These are phyloP conservation scores for Phaeosphaeria sp. DNA, from an alignment of 2,329 filamentous ascomycete genomes.

Conservation along the genomic window DNA sequence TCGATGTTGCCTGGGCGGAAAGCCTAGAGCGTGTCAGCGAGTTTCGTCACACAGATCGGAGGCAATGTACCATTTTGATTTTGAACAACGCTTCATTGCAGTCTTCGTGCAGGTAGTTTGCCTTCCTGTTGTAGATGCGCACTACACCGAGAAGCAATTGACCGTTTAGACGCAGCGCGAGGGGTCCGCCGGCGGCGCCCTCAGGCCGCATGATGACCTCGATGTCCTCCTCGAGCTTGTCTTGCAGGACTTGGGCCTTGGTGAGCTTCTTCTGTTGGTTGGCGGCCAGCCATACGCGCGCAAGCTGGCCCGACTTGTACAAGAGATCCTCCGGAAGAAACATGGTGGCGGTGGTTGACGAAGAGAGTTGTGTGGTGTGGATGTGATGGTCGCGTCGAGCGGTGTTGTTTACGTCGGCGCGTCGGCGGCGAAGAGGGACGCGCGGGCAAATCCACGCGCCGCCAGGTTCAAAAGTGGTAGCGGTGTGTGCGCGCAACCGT, in stretches of 20 bases:
- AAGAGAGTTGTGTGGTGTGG: constrained; percentile 5
- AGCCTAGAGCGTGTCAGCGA: constrained; percentile 59
- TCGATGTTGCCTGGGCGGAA: constrained; percentile 98
- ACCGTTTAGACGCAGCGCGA: constrained; percentile 91
- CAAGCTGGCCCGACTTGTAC: constrained; percentile 95
- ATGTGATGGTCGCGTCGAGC: constrained; percentile 28
- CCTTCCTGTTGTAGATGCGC: constrained; percentile 96
- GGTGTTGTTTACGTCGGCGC: constrained; percentile 43
- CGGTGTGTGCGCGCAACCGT: constrained; percentile 26
- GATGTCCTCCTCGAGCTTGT: constrained; percentile 93
- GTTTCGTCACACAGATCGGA: not conserved
- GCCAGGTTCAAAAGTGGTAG: constrained; percentile 18
- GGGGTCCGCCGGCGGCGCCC: constrained; percentile 73
- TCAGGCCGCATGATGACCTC: constrained; percentile 87
- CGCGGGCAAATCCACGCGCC: constrained; percentile 33
- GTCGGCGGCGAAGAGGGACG: constrained; percentile 30
- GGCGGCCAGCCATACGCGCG: constrained; percentile 96
- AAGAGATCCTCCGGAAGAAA: constrained; percentile 97
- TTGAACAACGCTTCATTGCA: constrained; percentile 98
- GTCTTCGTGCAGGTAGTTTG: constrained; percentile 93
- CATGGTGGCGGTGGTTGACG: constrained; percentile 62
- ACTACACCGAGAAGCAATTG: constrained; percentile 95
- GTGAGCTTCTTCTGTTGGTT: constrained; percentile 98
- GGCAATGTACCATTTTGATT: constrained; percentile 84
- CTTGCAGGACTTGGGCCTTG: constrained; percentile 93